phyloP scores from a whole-genome alignment of 257 asterid species.

The Petunia secreta region DNA sequence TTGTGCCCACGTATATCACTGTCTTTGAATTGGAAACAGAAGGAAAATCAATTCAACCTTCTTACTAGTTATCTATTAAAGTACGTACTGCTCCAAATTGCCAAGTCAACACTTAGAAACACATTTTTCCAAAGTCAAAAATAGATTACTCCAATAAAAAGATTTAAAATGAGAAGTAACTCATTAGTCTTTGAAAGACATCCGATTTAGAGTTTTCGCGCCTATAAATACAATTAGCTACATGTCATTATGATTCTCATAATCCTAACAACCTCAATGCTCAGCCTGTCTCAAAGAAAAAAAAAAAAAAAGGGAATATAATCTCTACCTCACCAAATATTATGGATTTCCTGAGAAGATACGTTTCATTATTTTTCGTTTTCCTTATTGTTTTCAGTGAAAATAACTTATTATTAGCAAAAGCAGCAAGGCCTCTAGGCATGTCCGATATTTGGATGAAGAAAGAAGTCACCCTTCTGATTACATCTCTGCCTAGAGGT shows the following conservation, averaged over 20 bases:
- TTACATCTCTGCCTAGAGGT: constrained; percentile 59
- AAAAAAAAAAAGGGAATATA: too few species aligned
- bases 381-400: constrained; percentile 22
- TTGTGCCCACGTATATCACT: too few species aligned
- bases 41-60: not conserved
- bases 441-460: not conserved
- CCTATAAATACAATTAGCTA: too few species aligned
- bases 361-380: constrained; percentile 22
- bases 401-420: constrained; percentile 26
- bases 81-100: too few species aligned
- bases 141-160: not conserved
- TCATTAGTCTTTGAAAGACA: too few species aligned
- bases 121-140: constrained; percentile 23
- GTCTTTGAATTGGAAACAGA: not conserved
- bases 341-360: constrained; percentile 37
- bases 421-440: constrained; percentile 42
- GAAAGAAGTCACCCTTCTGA: constrained; percentile 1
- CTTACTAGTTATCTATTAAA: not conserved
- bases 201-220: too few species aligned
- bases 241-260: constrained; percentile 22
- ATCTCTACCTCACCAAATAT: not conserved
- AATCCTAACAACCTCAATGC: not conserved
- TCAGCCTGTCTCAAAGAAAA: not conserved
- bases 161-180: too few species aligned
- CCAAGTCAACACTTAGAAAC: not conserved